These are phyloP conservation scores for Batrachochytrium dendrobatidis DNA, from an alignment of 371 early-diverging fungal species.

Conservation along the genomic window DNA sequence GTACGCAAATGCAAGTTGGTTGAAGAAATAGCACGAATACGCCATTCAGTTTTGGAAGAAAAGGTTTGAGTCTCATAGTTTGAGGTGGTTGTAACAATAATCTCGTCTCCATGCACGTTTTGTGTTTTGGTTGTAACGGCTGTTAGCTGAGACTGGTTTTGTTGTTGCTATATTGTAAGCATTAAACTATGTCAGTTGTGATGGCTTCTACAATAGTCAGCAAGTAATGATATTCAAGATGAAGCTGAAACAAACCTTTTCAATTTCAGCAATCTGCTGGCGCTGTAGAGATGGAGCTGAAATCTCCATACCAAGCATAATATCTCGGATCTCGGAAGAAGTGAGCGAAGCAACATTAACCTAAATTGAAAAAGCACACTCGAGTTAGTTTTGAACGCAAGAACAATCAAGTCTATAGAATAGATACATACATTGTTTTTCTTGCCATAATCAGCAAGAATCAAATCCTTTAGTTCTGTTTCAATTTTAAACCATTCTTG, in stretches of 20 bases:
- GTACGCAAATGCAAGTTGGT: conserved; percentile 91
- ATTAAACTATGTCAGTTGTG: too few species aligned
- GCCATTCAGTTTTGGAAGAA: conserved; percentile 98
- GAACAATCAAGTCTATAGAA: conserved; percentile 5
- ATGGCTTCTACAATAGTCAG: background rate
- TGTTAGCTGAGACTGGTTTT: conserved; percentile 84
- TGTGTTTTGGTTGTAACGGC: conserved; percentile 94
- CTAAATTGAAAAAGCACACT: too few species aligned
- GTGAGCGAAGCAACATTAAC: conserved; percentile 95
- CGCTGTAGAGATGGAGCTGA: conserved; percentile 94
- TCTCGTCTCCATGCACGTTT: conserved; percentile 97
- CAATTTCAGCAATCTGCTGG: conserved; percentile 95
- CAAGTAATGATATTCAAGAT: background rate
- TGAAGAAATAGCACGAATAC: conserved; percentile 90
- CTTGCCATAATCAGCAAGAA: conserved; percentile 96
- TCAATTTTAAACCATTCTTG: conserved; percentile 98
- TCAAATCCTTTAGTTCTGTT: conserved; percentile 92
- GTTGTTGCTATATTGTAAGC: conserved; percentile 89
- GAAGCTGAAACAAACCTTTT: conserved; percentile 27
- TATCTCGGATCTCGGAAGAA: conserved; percentile 95
- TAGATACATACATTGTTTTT: conserved; percentile 64
- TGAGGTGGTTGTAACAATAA: conserved; percentile 94
- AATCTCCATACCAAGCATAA: conserved; percentile 98
- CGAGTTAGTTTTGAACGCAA: conserved; percentile 6
- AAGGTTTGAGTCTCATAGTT: conserved; percentile 95